A percentile compares a stretch with the other conserved stretches of the same genome.
Conservation (phyloP, 768 basidiomycete genomes). For the Lactarius quietus region DNA sequence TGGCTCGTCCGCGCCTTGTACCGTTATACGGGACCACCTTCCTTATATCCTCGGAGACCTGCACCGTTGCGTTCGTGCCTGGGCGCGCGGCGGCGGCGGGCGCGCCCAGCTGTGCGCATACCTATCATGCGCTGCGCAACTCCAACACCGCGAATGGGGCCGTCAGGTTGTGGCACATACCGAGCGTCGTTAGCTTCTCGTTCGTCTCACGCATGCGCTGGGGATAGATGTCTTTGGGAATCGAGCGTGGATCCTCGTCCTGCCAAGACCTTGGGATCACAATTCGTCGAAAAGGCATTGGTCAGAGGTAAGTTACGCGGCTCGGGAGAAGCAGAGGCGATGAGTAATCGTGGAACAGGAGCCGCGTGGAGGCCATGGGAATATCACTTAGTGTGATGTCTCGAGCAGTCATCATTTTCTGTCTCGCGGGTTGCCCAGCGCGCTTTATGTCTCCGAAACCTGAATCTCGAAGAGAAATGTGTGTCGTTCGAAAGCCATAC, state of each 20-base stretch:
- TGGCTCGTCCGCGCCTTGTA: slow-evolving; percentile 45
- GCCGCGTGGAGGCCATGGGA: neutral
- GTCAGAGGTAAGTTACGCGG: slow-evolving; percentile 15
- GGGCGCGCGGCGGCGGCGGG: slow-evolving; percentile 41
- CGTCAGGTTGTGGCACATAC: slow-evolving; percentile 49
- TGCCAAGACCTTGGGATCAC: slow-evolving; percentile 57
- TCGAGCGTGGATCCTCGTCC: slow-evolving; percentile 41
- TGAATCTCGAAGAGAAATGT: neutral
- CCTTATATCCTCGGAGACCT: slow-evolving; percentile 47
- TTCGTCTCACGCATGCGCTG: slow-evolving; percentile 46
- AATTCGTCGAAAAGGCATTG: slow-evolving; percentile 29
- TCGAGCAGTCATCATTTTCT: neutral
- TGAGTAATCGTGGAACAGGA: neutral
- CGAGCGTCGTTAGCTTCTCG: slow-evolving; percentile 51
- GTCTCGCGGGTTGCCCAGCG: neutral
- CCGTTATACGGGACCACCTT: slow-evolving; percentile 45
- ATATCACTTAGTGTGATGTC: neutral
- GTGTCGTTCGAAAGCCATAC: neutral
- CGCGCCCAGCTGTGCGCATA: slow-evolving; percentile 45
- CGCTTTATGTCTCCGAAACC: neutral
- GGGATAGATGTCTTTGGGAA: slow-evolving; percentile 48
- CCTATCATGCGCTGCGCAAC: slow-evolving; percentile 55
- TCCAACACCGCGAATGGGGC: slow-evolving; percentile 51
- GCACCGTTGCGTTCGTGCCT: slow-evolving; percentile 35
- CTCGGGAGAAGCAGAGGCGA: neutral